Evolutionary conservation across 208 protist genomes (phyloP).

Genomic region (Zelonia costaricensis): DNA sequence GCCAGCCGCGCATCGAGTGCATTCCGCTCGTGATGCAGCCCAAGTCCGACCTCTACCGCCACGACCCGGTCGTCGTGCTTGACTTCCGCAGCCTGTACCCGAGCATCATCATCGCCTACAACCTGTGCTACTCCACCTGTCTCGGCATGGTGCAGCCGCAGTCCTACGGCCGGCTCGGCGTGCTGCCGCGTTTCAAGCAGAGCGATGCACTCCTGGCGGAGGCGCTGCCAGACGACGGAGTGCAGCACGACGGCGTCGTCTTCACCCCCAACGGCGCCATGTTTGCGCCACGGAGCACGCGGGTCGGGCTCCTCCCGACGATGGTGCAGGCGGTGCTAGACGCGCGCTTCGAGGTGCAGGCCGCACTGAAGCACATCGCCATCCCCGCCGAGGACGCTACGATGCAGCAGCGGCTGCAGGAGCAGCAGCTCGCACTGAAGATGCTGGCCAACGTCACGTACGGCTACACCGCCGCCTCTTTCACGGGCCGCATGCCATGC

Average conservation of each 20-base stretch:
- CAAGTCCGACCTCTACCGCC: slow-evolving; percentile 56
- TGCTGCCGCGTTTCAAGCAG: slow-evolving; percentile 54
- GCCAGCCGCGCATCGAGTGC: slow-evolving; percentile 71
- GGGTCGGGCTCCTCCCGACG: slow-evolving; percentile 68
- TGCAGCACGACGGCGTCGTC: slow-evolving; percentile 34
- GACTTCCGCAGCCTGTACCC: slow-evolving; percentile 99
- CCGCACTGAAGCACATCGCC: slow-evolving; percentile 69
- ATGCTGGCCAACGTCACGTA: slow-evolving; percentile 99
- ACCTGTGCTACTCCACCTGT: slow-evolving; percentile 98
- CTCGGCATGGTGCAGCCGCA: slow-evolving; percentile 60
- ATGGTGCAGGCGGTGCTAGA: slow-evolving; percentile 81
- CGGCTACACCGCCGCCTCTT: slow-evolving; percentile 99
- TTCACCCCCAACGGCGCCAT: slow-evolving; percentile 80
- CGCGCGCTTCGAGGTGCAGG: slow-evolving; percentile 83
- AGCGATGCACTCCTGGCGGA: slow-evolving; percentile 54
- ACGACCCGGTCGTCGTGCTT: slow-evolving; percentile 97
- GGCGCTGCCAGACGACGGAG: slow-evolving; percentile 66
- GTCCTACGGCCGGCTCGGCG: slow-evolving; percentile 57
- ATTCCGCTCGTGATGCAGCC: slow-evolving; percentile 88
- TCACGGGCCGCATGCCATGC: slow-evolving; percentile 98
- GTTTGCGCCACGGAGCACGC: slow-evolving; percentile 57
- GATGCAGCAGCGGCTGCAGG: slow-evolving; percentile 87
- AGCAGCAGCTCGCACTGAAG: slow-evolving; percentile 98
- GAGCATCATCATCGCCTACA: slow-evolving; percentile 99
- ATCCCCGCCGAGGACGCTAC: slow-evolving; percentile 35